These are phyloP conservation scores for Cryptococcus sp. DNA, from an alignment of 1,284 basidiomycete species.

Conservation along the genomic window DNA sequence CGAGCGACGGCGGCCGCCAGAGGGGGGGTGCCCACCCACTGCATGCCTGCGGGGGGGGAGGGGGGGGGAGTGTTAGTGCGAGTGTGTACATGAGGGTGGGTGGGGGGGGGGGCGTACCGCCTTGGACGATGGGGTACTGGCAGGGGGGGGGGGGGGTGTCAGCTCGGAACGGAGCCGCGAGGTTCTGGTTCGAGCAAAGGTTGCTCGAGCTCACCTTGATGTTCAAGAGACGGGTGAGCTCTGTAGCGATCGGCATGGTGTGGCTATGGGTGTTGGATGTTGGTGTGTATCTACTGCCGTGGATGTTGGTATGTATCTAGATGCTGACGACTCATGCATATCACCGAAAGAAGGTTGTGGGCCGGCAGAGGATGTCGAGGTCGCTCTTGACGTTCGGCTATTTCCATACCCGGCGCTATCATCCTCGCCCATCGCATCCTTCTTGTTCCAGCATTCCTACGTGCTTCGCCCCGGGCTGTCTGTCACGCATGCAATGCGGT, in stretches of 20 bases:
- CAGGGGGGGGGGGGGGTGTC: not conserved
- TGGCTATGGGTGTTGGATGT: not conserved
- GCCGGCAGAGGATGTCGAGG: too few species aligned
- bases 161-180: too few species aligned
- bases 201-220: constrained; percentile 23
- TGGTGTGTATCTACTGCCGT: too few species aligned
- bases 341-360: too few species aligned
- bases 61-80: too few species aligned
- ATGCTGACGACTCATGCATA: too few species aligned
- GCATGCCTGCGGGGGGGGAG: constrained; percentile 59
- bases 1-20: constrained; percentile 69
- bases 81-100: too few species aligned
- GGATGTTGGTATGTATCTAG: too few species aligned
- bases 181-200: not conserved
- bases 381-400: not conserved
- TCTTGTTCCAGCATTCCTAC: too few species aligned
- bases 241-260: constrained; percentile 50
- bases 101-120: constrained; percentile 22
- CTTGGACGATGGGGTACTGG: constrained; percentile 65
- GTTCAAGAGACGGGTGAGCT: constrained; percentile 51
- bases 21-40: constrained; percentile 60
- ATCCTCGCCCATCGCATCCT: not conserved
- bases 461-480: too few species aligned
- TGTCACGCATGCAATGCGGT: too few species aligned
- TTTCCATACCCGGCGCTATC: not conserved